Conservation (phyloP, 176 grass and related monocot genomes). For the Paspalum notatum region DNA sequence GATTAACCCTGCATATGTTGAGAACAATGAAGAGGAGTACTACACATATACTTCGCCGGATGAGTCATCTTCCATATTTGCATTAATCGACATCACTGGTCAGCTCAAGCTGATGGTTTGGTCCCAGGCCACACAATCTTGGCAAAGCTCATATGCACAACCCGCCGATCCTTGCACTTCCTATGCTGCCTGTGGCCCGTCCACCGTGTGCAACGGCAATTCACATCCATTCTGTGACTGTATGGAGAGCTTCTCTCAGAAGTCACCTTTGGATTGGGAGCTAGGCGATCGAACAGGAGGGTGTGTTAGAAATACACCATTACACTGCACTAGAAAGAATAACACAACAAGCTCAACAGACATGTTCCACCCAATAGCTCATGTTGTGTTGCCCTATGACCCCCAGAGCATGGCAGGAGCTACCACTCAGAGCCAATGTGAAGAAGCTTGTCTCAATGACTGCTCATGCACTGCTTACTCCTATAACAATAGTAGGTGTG, state of each 20-base stretch:
- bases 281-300: conserved; percentile 37
- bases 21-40: conserved; percentile 14
- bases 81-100: neutral
- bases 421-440: neutral
- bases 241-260: conserved; percentile 34
- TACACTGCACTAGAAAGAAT: neutral
- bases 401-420: neutral
- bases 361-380: neutral
- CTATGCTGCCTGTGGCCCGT: neutral
- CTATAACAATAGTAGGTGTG: conserved; percentile 29
- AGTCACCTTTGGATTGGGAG: conserved; percentile 25
- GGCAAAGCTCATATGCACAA: neutral
- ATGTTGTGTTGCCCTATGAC: neutral
- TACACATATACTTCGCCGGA: neutral
- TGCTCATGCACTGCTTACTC: conserved; percentile 27
- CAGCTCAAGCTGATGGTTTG: conserved; percentile 11
- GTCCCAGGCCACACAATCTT: neutral
- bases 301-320: neutral
- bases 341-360: neutral
- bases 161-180: neutral
- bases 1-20: neutral
- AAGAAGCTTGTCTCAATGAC: neutral
- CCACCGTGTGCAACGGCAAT: neutral
- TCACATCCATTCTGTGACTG: conserved; percentile 32
- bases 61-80: conserved; percentile 13